A percentile compares a stretch with the other conserved stretches of the same genome.
These are phyloP conservation scores for Botrytis byssoidea DNA, from an alignment of 2,329 filamentous ascomycete genomes.

Conservation along the genomic window DNA sequence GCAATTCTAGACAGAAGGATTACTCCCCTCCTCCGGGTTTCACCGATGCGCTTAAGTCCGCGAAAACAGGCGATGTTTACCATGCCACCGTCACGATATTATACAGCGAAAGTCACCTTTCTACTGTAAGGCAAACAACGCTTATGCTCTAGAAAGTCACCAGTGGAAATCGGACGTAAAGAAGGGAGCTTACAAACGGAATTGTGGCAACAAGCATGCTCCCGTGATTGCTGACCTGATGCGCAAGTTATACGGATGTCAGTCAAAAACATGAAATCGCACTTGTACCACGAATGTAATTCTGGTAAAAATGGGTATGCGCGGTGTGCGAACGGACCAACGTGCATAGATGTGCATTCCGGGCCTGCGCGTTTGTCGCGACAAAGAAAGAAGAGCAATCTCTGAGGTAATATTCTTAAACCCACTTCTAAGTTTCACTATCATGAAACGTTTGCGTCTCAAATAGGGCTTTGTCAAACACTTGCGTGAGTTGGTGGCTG, in stretches of 20 bases:
- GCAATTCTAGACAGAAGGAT: not conserved
- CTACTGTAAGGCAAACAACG: not conserved
- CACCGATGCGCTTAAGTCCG: not conserved
- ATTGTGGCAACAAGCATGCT: not conserved
- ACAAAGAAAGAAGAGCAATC: not conserved
- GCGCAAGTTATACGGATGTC: too few relatives aligned
- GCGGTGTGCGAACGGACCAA: not conserved
- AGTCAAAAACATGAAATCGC: not conserved
- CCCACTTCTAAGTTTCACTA: not conserved
- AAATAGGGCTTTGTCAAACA: not conserved
- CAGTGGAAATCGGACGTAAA: not conserved
- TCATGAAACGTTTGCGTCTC: not conserved
- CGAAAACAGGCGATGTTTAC: not conserved
- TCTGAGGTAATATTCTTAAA: not conserved
- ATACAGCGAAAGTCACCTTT: not conserved
- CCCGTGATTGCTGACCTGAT: not conserved
- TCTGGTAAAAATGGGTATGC: not conserved
- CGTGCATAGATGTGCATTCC: not conserved
- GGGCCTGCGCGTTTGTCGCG: not conserved
- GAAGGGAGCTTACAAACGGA: not conserved
- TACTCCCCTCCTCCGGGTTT: not conserved
- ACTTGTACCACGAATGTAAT: not conserved
- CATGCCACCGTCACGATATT: conserved; percentile 1
- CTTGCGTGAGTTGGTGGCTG: not conserved
- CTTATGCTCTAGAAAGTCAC: not conserved